Base-by-base conservation (phyloP, 176 grass and related monocot genomes). In the Eragrostis nindensis region DNA sequence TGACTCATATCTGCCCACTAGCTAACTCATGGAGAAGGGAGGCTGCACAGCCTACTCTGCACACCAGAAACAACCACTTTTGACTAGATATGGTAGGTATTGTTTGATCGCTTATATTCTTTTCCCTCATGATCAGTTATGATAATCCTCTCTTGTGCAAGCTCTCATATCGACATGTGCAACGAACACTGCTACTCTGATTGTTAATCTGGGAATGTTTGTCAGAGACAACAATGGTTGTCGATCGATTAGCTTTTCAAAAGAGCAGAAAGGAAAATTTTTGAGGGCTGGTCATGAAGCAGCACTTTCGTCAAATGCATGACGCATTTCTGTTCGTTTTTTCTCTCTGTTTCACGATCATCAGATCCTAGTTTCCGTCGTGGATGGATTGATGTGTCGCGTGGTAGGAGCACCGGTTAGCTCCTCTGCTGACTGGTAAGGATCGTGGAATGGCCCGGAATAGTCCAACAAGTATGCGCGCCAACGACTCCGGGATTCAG, bases 31-130 rank as follows among this genome's bases (percentile, higher is more conserved):
- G 5, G 16, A 76, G 62, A 7, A 74, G 39, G 56, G 3, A 5
- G 42, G 9, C 42, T 13, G 21, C 73, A 36, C 46, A 65, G 42
- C 17, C 30, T 40, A 27, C 42, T 59, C 54, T 18, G 15, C 24
- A 55, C 40, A 47, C 26, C 40, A n/a, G 39, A 77, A 77, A 36
- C 65, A 70, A 70, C 64, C 19, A 11, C 72, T 71, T 77, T 77
- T 71, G 73, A 57, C 56, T 83, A 53, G 56, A 87, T 65, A 77
- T 56, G 38, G 73, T 83, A 27, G 79, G 66, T 68, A n/a, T 18
- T 6, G 25, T 71, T 55, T 77, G 65, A 77, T 87, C 64, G 2
- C 67, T 5, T 5, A 3, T 81, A 55, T 73, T 49, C 6, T 74
- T 74, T 66, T 2, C 29, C 53, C 21, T 43, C 59, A 32, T 49